Evolutionary conservation across 306 rosid species (phyloP), one percentile per base, ranked within the genome.

Genomic region (Prunus mume): DNA sequence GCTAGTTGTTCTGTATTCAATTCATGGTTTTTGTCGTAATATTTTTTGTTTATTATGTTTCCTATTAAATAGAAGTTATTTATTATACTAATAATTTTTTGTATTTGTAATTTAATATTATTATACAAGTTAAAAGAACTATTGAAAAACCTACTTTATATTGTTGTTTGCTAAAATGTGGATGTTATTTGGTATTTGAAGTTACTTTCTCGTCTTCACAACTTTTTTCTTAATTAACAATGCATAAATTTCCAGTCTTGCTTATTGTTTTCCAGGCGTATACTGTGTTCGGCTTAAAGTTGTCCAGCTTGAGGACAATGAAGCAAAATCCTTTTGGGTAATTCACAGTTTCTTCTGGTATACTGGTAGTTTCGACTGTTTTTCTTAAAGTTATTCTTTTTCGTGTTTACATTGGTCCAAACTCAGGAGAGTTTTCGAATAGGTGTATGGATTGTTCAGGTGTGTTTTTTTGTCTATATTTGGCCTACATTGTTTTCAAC

Each of bases 321-420:
- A 95, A 92, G 85, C 96, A 92, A 81, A 86, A 86, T 86, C 85
- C 85, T 79, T 28, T 72, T 34, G 91, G 98, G 98, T 94, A 88
- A 65, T 65, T 60, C 61, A 62, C 70, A 24, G 30, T 80, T 70
- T 83, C 82, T 73, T 74, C 65, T 63, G 45, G n/a, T 28, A 78
- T 78, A 30, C 11, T 77, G 75, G 51, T 60, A 68, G 60, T 54
- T 74, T 34, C 8, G 3, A 60, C 41, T 57, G 14, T 20, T 66
- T 65, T 68, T 47, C 12, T 12, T 24, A 3, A 49, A 11, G 20
- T 38, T 65, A 25, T 73, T 34, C 2, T 34, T 75, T 65, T 8
- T 64, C 0, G 14, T 20, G 51, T n/a, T 70, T 49, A 20, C 32
- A 0, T 13, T 22, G n/a, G 45, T 69, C 51, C 9, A 14, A 67